Evolutionary conservation across 1,284 basidiomycete species (phyloP).

Genomic region (Pseudozyma tsukubaensis): DNA sequence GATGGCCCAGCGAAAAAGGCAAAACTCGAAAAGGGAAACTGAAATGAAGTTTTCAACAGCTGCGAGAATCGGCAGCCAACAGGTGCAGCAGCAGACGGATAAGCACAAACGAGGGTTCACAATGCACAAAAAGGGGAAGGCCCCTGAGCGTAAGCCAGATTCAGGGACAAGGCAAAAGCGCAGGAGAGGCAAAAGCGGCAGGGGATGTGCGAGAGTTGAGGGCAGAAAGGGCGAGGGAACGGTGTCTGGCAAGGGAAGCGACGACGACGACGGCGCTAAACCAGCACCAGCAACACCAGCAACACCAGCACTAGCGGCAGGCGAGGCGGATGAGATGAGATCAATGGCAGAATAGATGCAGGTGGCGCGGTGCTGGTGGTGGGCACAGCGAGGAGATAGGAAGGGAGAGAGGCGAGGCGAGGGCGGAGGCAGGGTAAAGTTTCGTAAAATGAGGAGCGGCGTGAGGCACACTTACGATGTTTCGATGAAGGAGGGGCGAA

Average conservation of each 20-base stretch:
- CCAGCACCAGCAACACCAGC: no score
- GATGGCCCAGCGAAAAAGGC: constrained; percentile 14
- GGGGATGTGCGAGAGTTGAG: neutral
- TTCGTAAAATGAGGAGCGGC: no score
- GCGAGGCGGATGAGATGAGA: neutral
- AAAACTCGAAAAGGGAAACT: neutral
- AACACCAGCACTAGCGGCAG: neutral
- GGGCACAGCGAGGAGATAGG: constrained; percentile 8
- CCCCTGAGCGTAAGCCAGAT: neutral
- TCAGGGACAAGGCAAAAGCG: neutral
- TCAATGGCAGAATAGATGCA: constrained; percentile 9
- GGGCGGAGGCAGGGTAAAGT: neutral
- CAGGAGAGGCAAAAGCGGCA: neutral
- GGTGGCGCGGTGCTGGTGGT: constrained; percentile 10
- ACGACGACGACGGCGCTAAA: constrained; percentile 9
- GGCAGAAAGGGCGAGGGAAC: neutral
- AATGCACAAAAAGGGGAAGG: neutral
- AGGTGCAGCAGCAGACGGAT: neutral
- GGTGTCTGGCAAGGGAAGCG: constrained; percentile 1
- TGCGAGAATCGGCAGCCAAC: constrained; percentile 22
- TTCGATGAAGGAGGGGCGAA: constrained; percentile 12
- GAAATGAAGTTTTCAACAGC: constrained; percentile 39
- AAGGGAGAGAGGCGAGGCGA: neutral
- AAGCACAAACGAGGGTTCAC: constrained; percentile 1
- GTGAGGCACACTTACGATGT: constrained; percentile 5